Base-by-base conservation (phyloP, 345 rosid genomes). In the Eucalyptus lansdowneana region DNA sequence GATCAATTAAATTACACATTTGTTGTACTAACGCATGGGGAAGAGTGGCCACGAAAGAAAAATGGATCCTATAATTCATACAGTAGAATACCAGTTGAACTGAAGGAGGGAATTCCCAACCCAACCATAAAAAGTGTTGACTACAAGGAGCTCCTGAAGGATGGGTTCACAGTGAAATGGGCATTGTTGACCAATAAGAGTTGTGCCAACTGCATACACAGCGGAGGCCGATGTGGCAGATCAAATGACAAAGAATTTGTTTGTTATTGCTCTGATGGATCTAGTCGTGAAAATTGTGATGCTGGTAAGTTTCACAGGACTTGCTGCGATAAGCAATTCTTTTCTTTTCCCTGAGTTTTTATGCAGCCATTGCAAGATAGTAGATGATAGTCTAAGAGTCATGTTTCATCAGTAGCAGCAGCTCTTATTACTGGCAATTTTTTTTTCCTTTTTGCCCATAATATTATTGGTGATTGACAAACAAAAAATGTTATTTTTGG, bases 211-310 rank as follows among this genome's bases (percentile, higher is more conserved):
- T 91, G 93, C 89, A 87, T 4, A 29, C 58, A 25, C 42, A 92
- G 90, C 29, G 92, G 92, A 7, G 94, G 92, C 25, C 80, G 31
- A 16, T 92, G 93, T 87, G 93, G 94, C 86, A 76, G 34, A 37
- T 89, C 88, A 72, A 90, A 90, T 29, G 86, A 37, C 19, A 86
- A 45, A 17, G 45, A 65, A 4, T 69, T 85, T 47, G 67, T 58
- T 7, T 91, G 93, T 47, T 92, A 85, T 69, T 91, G 93, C 53
- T 89, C 91, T 3, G 92, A 88, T 47, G 89, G 91, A 90, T 51
- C 89, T 58, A 89, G 83, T 62, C 8, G 56, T 2, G 80, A 65
- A 15, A 51, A 60, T 88, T 90, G 92, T 90, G 40, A 76, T 51
- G 62, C 90, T 60, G 90, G 94, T 90, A 81, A 88, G 93, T 60